phyloP scores from a whole-genome alignment of 176 grass and related monocot species.

The Themeda triandra region DNA sequence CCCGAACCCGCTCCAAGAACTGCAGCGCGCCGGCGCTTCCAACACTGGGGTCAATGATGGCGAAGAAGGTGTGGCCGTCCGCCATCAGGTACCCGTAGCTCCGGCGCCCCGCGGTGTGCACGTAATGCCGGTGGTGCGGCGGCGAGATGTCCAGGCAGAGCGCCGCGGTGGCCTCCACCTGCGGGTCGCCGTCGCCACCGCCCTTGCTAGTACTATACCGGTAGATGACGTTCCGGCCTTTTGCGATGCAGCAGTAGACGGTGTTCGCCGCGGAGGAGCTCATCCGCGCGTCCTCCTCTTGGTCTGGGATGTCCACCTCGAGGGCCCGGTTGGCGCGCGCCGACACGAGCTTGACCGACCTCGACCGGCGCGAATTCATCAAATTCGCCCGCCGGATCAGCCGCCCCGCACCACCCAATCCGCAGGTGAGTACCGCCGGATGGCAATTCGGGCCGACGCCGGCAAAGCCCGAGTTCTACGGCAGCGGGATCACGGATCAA shows the following conservation, averaged over 20 bases:
- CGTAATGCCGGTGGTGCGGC: conserved; percentile 51
- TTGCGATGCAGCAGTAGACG: conserved; percentile 89
- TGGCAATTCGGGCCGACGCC: not conserved
- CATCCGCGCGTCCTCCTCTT: conserved; percentile 57
- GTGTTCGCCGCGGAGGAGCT: conserved; percentile 70
- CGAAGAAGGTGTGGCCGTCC: conserved; percentile 73
- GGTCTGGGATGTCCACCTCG: conserved; percentile 60
- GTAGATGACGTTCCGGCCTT: conserved; percentile 59
- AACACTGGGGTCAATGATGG: conserved; percentile 77
- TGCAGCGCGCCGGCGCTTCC: conserved; percentile 63
- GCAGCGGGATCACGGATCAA: conserved; percentile 2
- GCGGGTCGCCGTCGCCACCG: conserved; percentile 22
- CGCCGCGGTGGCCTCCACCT: conserved; percentile 44
- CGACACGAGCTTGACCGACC: conserved; percentile 72
- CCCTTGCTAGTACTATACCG: conserved; percentile 60
- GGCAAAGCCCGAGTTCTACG: not conserved
- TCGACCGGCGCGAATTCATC: conserved; percentile 89
- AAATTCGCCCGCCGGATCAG: conserved; percentile 21
- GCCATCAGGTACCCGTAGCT: conserved; percentile 66
- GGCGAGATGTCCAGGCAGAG: conserved; percentile 71
- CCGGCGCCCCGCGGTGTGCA: conserved; percentile 57
- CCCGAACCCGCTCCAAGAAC: conserved; percentile 61
- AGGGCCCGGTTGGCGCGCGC: conserved; percentile 36
- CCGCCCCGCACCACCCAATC: not conserved
- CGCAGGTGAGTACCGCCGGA: not conserved